A percentile compares a stretch with the other conserved stretches of the same genome.
Conservation (phyloP, 805 yeast species). For the Ogataea naganishii region DNA sequence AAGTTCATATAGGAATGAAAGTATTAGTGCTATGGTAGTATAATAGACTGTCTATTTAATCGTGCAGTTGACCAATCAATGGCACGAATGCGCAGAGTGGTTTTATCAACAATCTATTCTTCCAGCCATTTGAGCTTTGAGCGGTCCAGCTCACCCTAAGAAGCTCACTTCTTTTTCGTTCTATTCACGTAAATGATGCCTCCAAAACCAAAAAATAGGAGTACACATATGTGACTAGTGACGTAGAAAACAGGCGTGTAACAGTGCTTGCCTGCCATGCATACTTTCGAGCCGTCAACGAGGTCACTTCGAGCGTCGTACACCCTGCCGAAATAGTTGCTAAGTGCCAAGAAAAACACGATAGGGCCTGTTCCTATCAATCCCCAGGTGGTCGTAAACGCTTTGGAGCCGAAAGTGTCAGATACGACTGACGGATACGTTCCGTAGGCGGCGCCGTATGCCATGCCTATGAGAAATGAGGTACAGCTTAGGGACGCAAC, state of each 20-base stretch:
- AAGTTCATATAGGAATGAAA: too few relatives aligned
- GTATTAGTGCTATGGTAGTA: too few relatives aligned
- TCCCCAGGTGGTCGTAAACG: constrained; percentile 74
- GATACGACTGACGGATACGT: constrained; percentile 70
- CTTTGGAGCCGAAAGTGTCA: constrained; percentile 58
- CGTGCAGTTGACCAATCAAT: too few relatives aligned
- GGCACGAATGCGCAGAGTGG: too few relatives aligned
- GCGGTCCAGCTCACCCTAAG: too few relatives aligned
- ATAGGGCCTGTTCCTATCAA: constrained; percentile 65
- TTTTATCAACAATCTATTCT: too few relatives aligned
- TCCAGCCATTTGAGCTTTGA: too few relatives aligned
- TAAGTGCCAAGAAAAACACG: constrained; percentile 41
- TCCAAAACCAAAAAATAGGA: constrained; percentile 12
- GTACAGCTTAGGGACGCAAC: constrained; percentile 35
- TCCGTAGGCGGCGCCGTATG: constrained; percentile 68
- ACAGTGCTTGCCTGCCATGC: constrained; percentile 36
- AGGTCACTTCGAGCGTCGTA: constrained; percentile 36
- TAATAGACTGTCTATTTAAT: too few relatives aligned
- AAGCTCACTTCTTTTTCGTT: not conserved
- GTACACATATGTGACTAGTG: constrained; percentile 26
- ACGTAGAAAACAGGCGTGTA: constrained; percentile 39
- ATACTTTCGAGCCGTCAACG: constrained; percentile 29
- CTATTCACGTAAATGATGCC: not conserved
- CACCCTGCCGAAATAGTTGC: constrained; percentile 45
- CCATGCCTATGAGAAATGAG: constrained; percentile 49